Base-by-base conservation (phyloP, 202 grass and related monocot genomes). In the Hordeum pubiflorum region DNA sequence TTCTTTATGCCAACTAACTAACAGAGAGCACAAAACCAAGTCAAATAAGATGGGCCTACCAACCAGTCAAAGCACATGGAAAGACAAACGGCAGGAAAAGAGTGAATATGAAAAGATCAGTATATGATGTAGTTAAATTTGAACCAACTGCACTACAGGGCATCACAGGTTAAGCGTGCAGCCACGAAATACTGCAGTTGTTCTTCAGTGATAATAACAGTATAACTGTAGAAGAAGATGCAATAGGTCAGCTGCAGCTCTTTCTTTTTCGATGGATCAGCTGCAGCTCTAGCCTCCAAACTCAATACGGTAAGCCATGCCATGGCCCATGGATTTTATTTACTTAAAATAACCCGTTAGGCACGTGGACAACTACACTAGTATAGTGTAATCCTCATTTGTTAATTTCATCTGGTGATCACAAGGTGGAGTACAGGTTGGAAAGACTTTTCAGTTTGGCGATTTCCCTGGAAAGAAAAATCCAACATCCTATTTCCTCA, bases 11-110 rank as follows among this genome's bases (percentile, higher is more conserved):
- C 50, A 82, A 26, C 72, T 40, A 29, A 17, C 15, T 40, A 29
- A 17, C 15, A 17, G 38, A 11, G 56, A 63, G 57, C n/a, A 15
- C 33, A 39, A 6, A n/a, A 62, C 27, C 40, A 74, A 76, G 52
- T 76, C 70, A 60, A 66, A 82, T 63, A 63, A 70, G 54, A 90
- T 75, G 54, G 43, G 69, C 76, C 74, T 8, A 46, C 61, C 88
- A 76, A 75, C 68, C 52, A 86, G 46, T 43, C 43, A 83, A 20
- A 76, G 17, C 62, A 64, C 56, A 76, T 59, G 69, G 24, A 77
- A 58, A 85, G 44, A 73, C 10, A 76, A 85, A 77, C 26, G 29
- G 36, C 52, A 80, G 52, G 24, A 64, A 29, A 82, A 57, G 15
- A 44, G 17, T 18, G 57, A 39, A 66, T 66, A 29, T 4, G 26